Base-by-base conservation (phyloP, 306 rosid species). In the Phaseolus lunatus region DNA sequence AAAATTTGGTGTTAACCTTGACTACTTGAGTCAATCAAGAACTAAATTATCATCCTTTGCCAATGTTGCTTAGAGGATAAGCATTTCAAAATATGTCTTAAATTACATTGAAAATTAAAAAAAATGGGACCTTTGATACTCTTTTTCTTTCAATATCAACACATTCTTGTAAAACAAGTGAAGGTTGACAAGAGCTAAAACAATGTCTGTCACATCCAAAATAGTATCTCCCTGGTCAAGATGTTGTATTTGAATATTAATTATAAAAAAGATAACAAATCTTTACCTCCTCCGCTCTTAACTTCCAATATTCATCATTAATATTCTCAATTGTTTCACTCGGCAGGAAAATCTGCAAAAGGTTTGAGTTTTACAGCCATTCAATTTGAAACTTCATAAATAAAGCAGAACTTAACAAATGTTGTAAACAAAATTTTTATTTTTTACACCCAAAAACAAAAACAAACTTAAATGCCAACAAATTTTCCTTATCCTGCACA, bases 401-500 rank as follows among this genome's bases (percentile, higher is more conserved):
- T 57, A 16, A 41, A 45, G 73, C 43, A 65, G 41, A 24, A 7
- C 59, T 20, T 20, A 37, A 77, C 16, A 56, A 24, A 56, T 27
- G 48, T 11, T 1, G 3, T 50, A 9, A 10, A 37, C 44, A 75
- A 7, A 3, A 20, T 35, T 37, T 7, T 37, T 37, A 37, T 9
- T 7, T 37, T 37, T 8, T 37, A 8, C 11, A 39, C 33, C 24
- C 18, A 5, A 22, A 58, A 10, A 43, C 8, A 27, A 43, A 59
- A 9, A 61, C 13, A 65, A n/a, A 50, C 1, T 6, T 15, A 63
- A 12, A 75, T 24, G 33, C 22, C 27, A 52, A 31, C n/a, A 65
- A 13, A 76, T 33, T 63, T 76, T 64, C 52, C 63, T 65, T 11
- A 49, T 22, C 64, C 49, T 29, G 14, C 33, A 56, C n/a, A 23